phyloP scores from a whole-genome alignment of 768 basidiomycete species.

The Porphyrellus cyaneotinctus region DNA sequence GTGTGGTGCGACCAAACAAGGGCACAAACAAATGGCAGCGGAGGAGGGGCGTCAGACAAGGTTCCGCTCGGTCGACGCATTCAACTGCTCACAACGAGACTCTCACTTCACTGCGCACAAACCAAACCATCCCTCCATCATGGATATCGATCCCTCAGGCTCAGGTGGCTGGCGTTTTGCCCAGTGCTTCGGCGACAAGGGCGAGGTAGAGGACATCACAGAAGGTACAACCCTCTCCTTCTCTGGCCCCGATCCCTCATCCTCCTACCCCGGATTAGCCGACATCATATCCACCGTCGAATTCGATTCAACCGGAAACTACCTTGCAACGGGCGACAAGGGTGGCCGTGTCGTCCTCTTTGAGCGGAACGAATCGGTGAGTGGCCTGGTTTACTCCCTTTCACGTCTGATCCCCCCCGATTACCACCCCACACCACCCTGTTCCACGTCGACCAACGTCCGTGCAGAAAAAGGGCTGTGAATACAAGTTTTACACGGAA shows the following conservation, averaged over 20 bases:
- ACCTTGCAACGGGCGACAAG: conserved; percentile 99
- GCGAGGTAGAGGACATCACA: conserved; percentile 98
- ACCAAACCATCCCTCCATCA: conserved; percentile 30
- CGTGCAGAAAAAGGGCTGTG: conserved; percentile 95
- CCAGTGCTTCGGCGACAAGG: conserved; percentile 99
- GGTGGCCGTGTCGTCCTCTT: conserved; percentile 98
- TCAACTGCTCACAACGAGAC: conserved; percentile 13
- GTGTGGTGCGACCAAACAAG: conserved; percentile 27
- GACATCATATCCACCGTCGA: conserved; percentile 99
- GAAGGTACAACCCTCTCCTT: conserved; percentile 62
- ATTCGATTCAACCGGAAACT: conserved; percentile 99
- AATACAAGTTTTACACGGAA: conserved; percentile 99
- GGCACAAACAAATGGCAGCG: conserved; percentile 28
- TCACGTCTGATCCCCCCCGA: conserved; percentile 34
- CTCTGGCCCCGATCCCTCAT: conserved; percentile 14
- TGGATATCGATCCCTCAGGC: conserved; percentile 82
- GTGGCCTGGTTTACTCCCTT: conserved; percentile 25
- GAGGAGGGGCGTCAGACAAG: conserved; percentile 17
- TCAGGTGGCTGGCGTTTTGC: conserved; percentile 97
- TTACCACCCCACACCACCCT: conserved; percentile 15
- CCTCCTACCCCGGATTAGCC: conserved; percentile 49
- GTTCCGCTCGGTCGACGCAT: conserved; percentile 17
- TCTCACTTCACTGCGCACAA: conserved; percentile 9
- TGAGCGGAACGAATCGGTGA: conserved; percentile 94
- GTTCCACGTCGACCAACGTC: conserved; percentile 14